A percentile compares a stretch with the other conserved stretches of the same genome.
These are phyloP conservation scores for Cicer bijugum DNA, from an alignment of 306 rosid species.

Conservation along the genomic window DNA sequence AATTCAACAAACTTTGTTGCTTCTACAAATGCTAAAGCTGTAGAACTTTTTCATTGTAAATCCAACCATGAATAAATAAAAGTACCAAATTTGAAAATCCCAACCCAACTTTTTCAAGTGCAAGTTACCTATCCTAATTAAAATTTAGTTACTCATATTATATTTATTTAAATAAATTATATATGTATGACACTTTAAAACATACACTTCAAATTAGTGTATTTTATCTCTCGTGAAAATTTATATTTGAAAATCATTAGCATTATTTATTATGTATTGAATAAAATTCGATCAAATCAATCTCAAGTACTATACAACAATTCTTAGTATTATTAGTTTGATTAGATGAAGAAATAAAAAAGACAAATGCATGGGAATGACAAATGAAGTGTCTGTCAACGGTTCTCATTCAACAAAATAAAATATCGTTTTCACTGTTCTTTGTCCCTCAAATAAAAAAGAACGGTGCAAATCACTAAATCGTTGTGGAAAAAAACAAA, in stretches of 20 bases:
- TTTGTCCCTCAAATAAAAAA: neutral
- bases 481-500: constrained; percentile 21
- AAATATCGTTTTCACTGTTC: neutral
- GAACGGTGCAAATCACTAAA: constrained; percentile 44
- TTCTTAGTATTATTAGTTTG: too few relatives aligned
- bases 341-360: neutral
- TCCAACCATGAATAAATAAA: neutral
- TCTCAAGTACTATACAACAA: too few relatives aligned
- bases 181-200: too few relatives aligned
- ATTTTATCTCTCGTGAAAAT: too few relatives aligned
- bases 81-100: neutral
- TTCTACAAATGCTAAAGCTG: neutral
- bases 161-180: neutral
- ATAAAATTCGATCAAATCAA: neutral
- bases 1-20: constrained; percentile 17
- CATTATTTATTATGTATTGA: neutral
- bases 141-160: constrained; percentile 30
- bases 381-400: constrained; percentile 32
- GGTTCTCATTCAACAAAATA: constrained; percentile 32
- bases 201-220: too few relatives aligned
- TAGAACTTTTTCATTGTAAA: constrained; percentile 17
- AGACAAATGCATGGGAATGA: constrained; percentile 33
- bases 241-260: too few relatives aligned
- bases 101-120: constrained; percentile 23
- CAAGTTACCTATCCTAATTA: constrained; percentile 36